Evolutionary conservation across 2,329 filamentous ascomycete species (phyloP).

Genomic region (Geosmithia flava): DNA sequence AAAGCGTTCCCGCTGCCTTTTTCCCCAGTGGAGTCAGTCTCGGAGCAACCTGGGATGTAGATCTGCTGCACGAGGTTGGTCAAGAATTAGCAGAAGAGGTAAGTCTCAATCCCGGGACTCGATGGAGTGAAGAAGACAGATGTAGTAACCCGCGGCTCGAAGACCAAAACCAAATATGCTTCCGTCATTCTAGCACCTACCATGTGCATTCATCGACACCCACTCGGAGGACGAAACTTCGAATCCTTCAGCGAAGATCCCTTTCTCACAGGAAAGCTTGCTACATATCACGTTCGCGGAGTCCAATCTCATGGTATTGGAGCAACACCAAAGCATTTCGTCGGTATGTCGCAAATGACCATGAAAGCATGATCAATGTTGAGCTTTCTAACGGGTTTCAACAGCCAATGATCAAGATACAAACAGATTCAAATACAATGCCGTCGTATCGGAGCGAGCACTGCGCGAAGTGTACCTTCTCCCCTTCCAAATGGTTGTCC

Average conservation of each 20-base stretch:
- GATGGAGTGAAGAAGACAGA: too few species aligned
- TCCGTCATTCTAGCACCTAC: slow-evolving; percentile 66
- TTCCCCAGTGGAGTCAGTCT: slow-evolving; percentile 72
- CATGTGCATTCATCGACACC: slow-evolving; percentile 71
- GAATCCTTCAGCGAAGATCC: slow-evolving; percentile 82
- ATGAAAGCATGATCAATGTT: too few species aligned
- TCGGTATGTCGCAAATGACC: too few species aligned
- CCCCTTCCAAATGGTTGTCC: slow-evolving; percentile 30
- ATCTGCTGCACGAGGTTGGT: slow-evolving; percentile 57
- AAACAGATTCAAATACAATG: slow-evolving; percentile 14
- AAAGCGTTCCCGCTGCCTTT: background rate
- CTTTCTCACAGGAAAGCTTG: slow-evolving; percentile 60
- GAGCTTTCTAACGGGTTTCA: too few species aligned
- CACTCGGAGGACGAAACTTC: slow-evolving; percentile 71
- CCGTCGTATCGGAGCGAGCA: slow-evolving; percentile 14
- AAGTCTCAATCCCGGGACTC: too few species aligned
- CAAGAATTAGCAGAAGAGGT: slow-evolving; percentile 25
- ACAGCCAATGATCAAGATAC: slow-evolving; percentile 66
- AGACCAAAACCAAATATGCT: slow-evolving; percentile 61
- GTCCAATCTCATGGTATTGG: slow-evolving; percentile 5
- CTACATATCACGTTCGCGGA: slow-evolving; percentile 31
- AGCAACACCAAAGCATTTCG: slow-evolving; percentile 5
- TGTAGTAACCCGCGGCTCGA: slow-evolving; percentile 41
- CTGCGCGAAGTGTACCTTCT: slow-evolving; percentile 27
- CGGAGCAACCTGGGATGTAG: slow-evolving; percentile 67